Base-by-base conservation (phyloP, 1,284 basidiomycete species). In the Trametes pubescens region DNA sequence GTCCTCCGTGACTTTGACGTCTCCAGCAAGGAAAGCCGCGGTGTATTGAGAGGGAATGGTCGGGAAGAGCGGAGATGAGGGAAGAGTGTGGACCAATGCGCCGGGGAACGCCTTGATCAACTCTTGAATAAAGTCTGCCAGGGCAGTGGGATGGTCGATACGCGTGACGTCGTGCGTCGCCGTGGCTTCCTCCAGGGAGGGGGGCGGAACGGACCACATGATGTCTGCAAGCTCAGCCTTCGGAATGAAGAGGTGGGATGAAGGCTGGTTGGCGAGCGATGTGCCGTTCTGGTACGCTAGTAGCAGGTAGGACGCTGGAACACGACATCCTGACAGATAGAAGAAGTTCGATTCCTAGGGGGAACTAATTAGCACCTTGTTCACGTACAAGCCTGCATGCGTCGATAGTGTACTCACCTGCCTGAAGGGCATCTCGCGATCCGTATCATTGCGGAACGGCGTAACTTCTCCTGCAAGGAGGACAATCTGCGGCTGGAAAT, bases 161-260 rank as follows among this genome's bases (percentile, higher is more conserved):
- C 78, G 72, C 22, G 89, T 85, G 7, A 87, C 86, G 52, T 92
- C 86, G 73, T 87, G 86, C 18, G 77, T 80, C 26, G 79, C 67
- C 14, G 74, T 69, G 0, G 91, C 92, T 38, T 83, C 85, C 38
- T 85, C 80, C 16, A 89, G 71, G 0, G 89, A 84, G 0, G 94
- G 92, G 1, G 94, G 93, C n/a, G 93, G 88, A 10, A 93, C 85
- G 21, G 89, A 89, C 94, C 94, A 95, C 88, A 95, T 87, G 53
- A 94, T 79, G 75, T 93, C 92, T 9, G 84, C 86, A 14, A 87
- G 80, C 59, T 90, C 86, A 26, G 86, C 85, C 64, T 90, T 82
- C 0, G 93, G 93, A 56, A 96, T 88, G 76, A 92, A 93, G 29
- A 95, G 81, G 8, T 88, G 84, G 46, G 88, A 78, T 4, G 82